Evolutionary conservation across 1,284 basidiomycete genomes (phyloP).

Genomic region (Rugiboletus extremiorientalis): DNA sequence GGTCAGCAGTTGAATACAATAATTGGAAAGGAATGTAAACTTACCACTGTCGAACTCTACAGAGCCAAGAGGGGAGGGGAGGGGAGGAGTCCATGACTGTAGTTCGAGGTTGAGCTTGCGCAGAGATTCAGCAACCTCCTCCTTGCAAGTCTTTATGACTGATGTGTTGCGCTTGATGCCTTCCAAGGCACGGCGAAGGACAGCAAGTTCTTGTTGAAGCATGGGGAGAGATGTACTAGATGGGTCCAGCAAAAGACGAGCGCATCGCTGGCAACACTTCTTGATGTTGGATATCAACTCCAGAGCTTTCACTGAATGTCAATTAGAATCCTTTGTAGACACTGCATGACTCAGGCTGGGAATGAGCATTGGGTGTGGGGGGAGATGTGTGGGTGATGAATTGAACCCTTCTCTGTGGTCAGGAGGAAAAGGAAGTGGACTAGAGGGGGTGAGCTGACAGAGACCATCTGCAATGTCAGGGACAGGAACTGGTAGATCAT

Average conservation of each 20-base stretch:
- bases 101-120: not conserved
- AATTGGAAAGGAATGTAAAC: not conserved
- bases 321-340: not conserved
- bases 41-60: slow-evolving; percentile 2
- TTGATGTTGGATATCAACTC: not conserved
- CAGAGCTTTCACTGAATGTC: not conserved
- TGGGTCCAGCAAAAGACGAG: not conserved
- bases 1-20: not conserved
- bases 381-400: too few species aligned
- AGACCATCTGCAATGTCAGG: too few species aligned
- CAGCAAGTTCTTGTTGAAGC: not conserved
- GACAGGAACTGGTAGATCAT: too few species aligned
- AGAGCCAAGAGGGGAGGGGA: too few species aligned
- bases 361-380: too few species aligned
- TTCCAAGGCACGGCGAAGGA: not conserved
- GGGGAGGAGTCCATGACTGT: not conserved
- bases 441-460: too few species aligned
- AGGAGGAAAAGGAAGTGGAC: too few species aligned
- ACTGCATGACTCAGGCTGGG: too few species aligned
- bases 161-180: not conserved
- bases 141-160: not conserved
- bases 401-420: too few species aligned
- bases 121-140: not conserved
- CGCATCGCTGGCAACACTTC: not conserved
- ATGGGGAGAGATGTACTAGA: not conserved